Evolutionary conservation across 441 rosid species (phyloP), one percentile per base, ranked within the genome.

Genomic region (Euphorbia schlechtendalii): DNA sequence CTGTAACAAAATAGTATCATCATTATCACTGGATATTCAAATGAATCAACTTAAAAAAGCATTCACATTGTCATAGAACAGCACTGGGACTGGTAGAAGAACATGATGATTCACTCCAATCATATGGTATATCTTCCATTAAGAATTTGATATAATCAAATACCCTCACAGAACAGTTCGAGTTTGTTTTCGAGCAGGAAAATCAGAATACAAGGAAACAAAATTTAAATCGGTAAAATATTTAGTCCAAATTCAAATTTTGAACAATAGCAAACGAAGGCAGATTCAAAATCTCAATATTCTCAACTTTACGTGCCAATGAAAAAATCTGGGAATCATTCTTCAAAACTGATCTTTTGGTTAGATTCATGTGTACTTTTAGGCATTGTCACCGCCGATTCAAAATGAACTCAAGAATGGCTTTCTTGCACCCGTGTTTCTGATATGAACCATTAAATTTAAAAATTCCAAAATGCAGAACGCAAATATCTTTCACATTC

Each of bases 401-500:
- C 22, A 36, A 22, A 32, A 58, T 1, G 60, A 27, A 14, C 2
- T 56, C 60, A 30, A 56, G 60, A 56, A 56, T 56, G 3, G 13
- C 36, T 27, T 43, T 28, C 52, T 74, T 56, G 34, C 60, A 56
- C 49, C 49, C 68, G 38, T 53, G 49, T 40, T 66, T 58, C 21
- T 59, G 34, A 27, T 58, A 70, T n/a, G 28, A 48, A 66, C 20
- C 46, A 27, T 60, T n/a, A n/a, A 57, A 59, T 48, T 30, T 25
- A 21, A 13, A 24, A 46, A 48, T 24, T 59, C 22, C 27, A 21
- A 66, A 57, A 59, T 20, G 24, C 59, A 43, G 69, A 62, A 15
- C 41, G 40, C 53, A 52, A 10, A 38, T 62, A 61, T 63, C 64
- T 55, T 63, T 2, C 60, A 58, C 56, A 54, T 27, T 63, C 70